Evolutionary conservation across 2,329 filamentous ascomycete species (phyloP), one percentile per base, ranked within the genome.

Genomic region (Exophiala sideris): DNA sequence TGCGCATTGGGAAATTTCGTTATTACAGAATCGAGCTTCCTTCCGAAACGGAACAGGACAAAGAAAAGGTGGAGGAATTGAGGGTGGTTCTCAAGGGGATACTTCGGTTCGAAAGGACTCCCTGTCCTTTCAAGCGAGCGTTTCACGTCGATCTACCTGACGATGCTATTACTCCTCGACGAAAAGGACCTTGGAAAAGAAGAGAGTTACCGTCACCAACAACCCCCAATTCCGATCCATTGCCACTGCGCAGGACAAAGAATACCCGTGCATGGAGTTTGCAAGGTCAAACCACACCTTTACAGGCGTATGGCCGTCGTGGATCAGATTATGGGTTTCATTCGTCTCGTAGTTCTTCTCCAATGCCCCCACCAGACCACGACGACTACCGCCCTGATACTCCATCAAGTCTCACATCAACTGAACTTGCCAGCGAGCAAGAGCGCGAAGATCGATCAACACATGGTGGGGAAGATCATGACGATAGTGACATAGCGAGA

Each of bases 21-120:
- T 96, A 94, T 70, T 96, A 94, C 80, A 85, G 91, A 60, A 94
- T 96, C 64, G 91, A 96, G 67, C 73, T 96, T 5, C 88, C 90
- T 0, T 79, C 83, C 12, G 77, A 77, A 34, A 81, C 81, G 0
- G 73, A 80, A 2, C 82, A 86, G 18, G 86, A 92, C 59, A 76
- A 80, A 59, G 72, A 76, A 40, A 80, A 82, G 61, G 84, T 89
- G 3, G 78, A 81, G 50, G 78, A 84, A 34, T 76, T 96, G 60
- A 88, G 88, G 65, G 74, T 75, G 9, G 85, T 89, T 7, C 72
- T 96, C 24, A 80, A 79, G 49, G 83, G 84, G 58, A 83, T 95
- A 11, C 76, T 96, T 42, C 85, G 87, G 59, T 96, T 94, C 66
- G 91, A 96, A 70, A 88, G 88, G 66, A 96, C 91, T 0, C 81